Evolutionary conservation across 345 rosid genomes (phyloP), one percentile per base, ranked within the genome.

Genomic region (Lumnitzera racemosa): DNA sequence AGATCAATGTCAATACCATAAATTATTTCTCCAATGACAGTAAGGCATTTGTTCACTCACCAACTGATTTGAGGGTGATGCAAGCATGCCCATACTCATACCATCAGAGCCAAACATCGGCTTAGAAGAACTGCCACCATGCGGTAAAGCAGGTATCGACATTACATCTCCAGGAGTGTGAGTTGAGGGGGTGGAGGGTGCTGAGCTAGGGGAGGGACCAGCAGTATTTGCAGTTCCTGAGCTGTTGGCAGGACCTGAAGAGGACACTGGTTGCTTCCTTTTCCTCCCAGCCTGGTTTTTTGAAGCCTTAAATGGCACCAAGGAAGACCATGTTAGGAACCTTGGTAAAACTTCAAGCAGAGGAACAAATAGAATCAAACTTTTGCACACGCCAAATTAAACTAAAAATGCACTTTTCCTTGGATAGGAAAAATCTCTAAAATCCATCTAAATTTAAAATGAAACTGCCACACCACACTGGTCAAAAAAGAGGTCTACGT

Each of bases 201-300:
- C 97, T 61, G 99, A 94, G 78, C 99, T 86, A 16, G 99, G 99
- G 66, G 99, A 94, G 11, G 99, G 99, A 56, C 99, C 99, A 0
- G 96, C 82, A 11, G 99, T 94, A 74, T 94, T 94, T 51, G 95
- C 99, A 70, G 99, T 94, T 68, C 99, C 99, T 4, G 99, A 74
- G 76, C 99, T 94, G 76, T 90, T 94, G 68, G 99, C 99, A 73
- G 99, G 95, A 25, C 97, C 99, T 56, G 99, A 90, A 74, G 98
- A 92, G 52, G 99, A 86, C 67, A 81, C 96, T 0, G 99, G 97
- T 72, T 94, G 99, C 75, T 94, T 94, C 65, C 99, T 81, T 78
- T 94, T 94, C 69, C 97, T 90, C 68, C 95, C 99, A 74, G 74
- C 77, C 79, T 83, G 99, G 76, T 78, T 90, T 84, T 94, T 94